These are phyloP conservation scores for Endotrypanum monterogeii DNA, from an alignment of 208 protist species.

Conservation along the genomic window DNA sequence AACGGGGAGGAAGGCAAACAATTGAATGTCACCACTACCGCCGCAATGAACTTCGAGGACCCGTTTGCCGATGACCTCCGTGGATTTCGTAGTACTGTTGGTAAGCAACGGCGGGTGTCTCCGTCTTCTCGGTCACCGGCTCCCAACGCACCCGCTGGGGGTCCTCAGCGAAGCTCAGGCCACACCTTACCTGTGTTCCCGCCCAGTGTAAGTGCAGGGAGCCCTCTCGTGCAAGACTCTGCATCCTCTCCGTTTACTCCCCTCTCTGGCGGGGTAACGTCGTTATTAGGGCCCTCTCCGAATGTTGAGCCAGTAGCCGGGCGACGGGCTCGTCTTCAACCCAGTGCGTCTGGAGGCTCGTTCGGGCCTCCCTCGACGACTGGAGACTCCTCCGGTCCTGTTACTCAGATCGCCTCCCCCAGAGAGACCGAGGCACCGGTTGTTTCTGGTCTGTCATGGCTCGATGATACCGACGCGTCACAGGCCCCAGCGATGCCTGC, in stretches of 20 bases:
- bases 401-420: neutral
- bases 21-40: neutral
- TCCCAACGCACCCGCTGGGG: neutral
- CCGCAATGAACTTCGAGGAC: constrained; percentile 66
- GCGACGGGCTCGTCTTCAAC: constrained; percentile 17
- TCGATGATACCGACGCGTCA: constrained; percentile 20
- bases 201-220: constrained; percentile 1
- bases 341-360: neutral
- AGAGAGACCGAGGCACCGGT: neutral
- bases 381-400: neutral
- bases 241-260: neutral
- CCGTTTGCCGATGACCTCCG: constrained; percentile 67
- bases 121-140: constrained; percentile 10
- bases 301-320: constrained; percentile 25
- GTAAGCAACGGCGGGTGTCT: constrained; percentile 10
- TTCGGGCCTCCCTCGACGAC: neutral
- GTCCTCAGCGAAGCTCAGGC: neutral
- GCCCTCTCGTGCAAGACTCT: constrained; percentile 1
- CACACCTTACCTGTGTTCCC: neutral
- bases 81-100: constrained; percentile 24
- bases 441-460: constrained; percentile 18
- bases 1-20: neutral
- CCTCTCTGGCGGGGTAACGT: constrained; percentile 1
- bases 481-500: neutral
- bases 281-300: constrained; percentile 4